phyloP scores from a whole-genome alignment of 345 rosid genomes.

The Mangifera indica region DNA sequence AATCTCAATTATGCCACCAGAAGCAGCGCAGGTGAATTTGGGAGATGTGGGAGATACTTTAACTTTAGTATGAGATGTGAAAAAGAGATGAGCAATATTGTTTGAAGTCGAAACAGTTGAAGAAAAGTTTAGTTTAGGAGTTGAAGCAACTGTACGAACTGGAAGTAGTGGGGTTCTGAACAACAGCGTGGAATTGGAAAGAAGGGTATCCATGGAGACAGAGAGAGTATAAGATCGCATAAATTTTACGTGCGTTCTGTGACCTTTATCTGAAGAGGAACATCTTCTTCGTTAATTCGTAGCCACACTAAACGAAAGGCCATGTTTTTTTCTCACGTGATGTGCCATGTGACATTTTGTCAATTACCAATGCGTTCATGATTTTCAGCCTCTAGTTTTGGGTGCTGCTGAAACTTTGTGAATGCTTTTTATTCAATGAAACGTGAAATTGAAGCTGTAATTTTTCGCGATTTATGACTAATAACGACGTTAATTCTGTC shows the following conservation, averaged over 20 bases:
- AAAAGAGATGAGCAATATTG: conserved; percentile 12
- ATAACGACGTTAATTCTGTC: too few relatives aligned
- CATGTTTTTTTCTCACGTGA: not conserved
- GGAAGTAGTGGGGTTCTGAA: conserved; percentile 25
- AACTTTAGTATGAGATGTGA: conserved; percentile 21
- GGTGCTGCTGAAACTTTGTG: too few relatives aligned
- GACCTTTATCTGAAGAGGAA: not conserved
- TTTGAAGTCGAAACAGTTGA: conserved; percentile 15
- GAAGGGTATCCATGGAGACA: conserved; percentile 27
- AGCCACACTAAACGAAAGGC: conserved; percentile 1
- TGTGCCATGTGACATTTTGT: not conserved
- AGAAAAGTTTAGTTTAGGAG: conserved; percentile 19
- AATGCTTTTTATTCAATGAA: too few relatives aligned
- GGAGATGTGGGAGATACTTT: not conserved
- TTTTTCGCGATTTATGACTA: too few relatives aligned
- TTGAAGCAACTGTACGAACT: not conserved
- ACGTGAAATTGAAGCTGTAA: too few relatives aligned
- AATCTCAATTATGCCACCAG: conserved; percentile 44
- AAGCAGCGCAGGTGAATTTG: conserved; percentile 35
- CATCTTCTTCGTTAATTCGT: not conserved
- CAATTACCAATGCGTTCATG: not conserved
- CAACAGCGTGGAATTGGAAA: conserved; percentile 32
- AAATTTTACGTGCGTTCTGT: not conserved
- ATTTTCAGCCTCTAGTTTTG: too few relatives aligned
- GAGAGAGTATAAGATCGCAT: not conserved